Evolutionary conservation across 2,329 filamentous ascomycete genomes (phyloP).

Genomic region (Diaporthe caulivora): DNA sequence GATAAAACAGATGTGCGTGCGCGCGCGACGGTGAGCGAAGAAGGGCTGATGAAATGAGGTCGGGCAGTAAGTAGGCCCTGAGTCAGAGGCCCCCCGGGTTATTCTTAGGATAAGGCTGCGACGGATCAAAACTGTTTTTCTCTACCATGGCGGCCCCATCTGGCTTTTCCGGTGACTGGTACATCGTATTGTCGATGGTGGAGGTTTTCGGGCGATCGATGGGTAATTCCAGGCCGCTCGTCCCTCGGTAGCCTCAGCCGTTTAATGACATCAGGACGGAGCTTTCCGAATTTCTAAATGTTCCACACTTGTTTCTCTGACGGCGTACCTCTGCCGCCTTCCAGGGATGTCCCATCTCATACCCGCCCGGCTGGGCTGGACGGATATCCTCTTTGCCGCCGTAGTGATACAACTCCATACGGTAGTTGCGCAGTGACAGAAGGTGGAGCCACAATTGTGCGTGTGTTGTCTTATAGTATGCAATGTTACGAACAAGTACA

Average conservation of each 20-base stretch:
- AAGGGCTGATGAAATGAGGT: constrained; percentile 1
- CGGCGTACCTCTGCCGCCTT: background rate
- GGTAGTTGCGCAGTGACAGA: too few species aligned
- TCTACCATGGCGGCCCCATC: background rate
- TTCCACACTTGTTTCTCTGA: background rate
- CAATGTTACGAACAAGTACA: background rate
- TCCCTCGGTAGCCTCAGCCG: background rate
- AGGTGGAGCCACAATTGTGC: background rate
- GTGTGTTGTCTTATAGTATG: too few species aligned
- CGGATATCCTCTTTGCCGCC: background rate
- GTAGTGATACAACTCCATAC: background rate
- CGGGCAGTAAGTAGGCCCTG: background rate
- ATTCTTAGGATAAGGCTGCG: constrained; percentile 17
- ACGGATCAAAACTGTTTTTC: background rate
- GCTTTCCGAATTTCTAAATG: background rate
- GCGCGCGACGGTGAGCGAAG: background rate
- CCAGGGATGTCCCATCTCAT: background rate
- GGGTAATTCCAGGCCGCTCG: background rate
- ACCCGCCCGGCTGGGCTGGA: background rate
- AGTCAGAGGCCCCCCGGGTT: background rate
- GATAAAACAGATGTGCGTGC: background rate
- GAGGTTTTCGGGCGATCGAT: background rate
- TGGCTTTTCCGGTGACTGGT: background rate
- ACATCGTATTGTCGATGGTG: background rate
- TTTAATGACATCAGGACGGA: background rate